phyloP scores from a whole-genome alignment of 2,329 filamentous ascomycete genomes.

The Colletotrichum shisoi region DNA sequence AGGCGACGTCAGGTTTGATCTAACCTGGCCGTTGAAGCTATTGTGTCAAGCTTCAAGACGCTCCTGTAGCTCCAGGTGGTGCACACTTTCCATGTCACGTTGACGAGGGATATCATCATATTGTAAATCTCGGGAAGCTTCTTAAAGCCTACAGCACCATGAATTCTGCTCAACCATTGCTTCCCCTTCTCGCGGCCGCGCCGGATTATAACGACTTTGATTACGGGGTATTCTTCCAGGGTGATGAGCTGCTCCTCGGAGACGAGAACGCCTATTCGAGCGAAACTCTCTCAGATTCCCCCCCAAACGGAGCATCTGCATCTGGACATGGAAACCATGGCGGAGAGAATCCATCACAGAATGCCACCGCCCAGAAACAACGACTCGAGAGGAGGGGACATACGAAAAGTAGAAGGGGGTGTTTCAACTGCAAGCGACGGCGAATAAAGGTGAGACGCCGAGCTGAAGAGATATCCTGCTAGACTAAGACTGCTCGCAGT shows the following conservation, averaged over 20 bases:
- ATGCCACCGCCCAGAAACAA: slow-evolving; percentile 46
- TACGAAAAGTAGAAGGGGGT: slow-evolving; percentile 71
- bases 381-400: slow-evolving; percentile 66
- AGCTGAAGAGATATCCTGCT: background rate
- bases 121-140: background rate
- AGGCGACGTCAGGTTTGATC: slow-evolving; percentile 9
- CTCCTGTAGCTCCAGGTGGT: background rate
- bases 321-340: background rate
- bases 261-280: slow-evolving; percentile 42
- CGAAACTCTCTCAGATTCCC: slow-evolving; percentile 45
- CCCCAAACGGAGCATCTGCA: background rate
- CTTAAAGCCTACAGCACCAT: background rate
- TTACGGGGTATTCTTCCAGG: slow-evolving; percentile 51
- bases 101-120: background rate
- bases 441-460: slow-evolving; percentile 64
- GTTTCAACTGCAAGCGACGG: slow-evolving; percentile 72
- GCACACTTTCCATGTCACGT: background rate
- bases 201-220: slow-evolving; percentile 50
- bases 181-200: slow-evolving; percentile 44
- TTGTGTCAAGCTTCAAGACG: background rate
- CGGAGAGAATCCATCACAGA: background rate
- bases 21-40: slow-evolving; percentile 16
- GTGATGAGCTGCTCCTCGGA: slow-evolving; percentile 35
- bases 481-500: slow-evolving; percentile 51
- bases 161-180: slow-evolving; percentile 9